phyloP scores from a whole-genome alignment of 2,329 filamentous ascomycete genomes.

The Fusarium nisikadoi region DNA sequence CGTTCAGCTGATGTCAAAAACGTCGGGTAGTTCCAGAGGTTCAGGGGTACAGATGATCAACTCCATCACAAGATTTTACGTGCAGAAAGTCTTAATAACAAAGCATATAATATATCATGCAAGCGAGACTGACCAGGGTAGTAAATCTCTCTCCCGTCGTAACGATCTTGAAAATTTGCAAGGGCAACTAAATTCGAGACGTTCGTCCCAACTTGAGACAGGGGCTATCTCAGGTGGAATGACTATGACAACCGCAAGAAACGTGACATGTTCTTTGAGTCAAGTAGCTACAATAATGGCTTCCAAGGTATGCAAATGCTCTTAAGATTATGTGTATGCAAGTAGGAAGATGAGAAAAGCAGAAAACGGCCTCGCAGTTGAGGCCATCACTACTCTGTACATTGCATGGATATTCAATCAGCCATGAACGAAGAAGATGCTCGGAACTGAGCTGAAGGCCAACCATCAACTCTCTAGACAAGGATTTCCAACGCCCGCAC shows the following conservation, averaged over 20 bases:
- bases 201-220: conserved; percentile 36
- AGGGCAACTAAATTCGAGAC: conserved; percentile 27
- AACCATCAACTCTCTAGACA: background rate
- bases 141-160: background rate
- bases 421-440: background rate
- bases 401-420: conserved; percentile 1
- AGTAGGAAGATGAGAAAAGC: conserved; percentile 6
- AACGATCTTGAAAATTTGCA: conserved; percentile 12
- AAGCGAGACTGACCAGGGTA: background rate
- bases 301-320: conserved; percentile 14
- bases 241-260: background rate
- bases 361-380: background rate
- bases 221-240: conserved; percentile 29
- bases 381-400: conserved; percentile 17
- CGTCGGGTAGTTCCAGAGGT: background rate
- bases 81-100: background rate
- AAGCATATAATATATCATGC: background rate
- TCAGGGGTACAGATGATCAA: background rate
- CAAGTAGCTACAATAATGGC: background rate
- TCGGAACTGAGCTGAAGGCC: background rate
- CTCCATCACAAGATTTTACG: background rate
- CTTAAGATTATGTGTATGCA: conserved; percentile 20
- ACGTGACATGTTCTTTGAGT: background rate
- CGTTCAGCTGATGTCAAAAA: background rate
- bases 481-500: conserved; percentile 8